Evolutionary conservation across 225 moss, liverwort and hornwort species (phyloP).

Genomic region (Neckera pumila): DNA sequence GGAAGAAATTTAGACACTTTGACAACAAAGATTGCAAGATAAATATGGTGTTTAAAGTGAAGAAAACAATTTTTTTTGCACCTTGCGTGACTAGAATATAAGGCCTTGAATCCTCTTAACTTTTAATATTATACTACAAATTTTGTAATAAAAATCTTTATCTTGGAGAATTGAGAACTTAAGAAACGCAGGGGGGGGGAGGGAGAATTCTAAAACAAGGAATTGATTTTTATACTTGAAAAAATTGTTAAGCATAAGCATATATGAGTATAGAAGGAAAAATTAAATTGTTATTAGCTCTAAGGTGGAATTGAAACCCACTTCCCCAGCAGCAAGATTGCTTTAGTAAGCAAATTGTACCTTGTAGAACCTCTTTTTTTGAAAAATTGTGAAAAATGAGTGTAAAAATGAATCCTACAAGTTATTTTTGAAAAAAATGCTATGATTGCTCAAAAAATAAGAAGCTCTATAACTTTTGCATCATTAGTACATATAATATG

Average conservation of each 20-base stretch:
- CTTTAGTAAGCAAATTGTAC: neutral
- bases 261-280: neutral
- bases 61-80: too few relatives aligned
- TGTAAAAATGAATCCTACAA: neutral
- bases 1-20: neutral
- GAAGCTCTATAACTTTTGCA: neutral
- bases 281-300: fast-evolving
- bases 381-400: too few relatives aligned
- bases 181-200: too few relatives aligned
- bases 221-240: neutral
- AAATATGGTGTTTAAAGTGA: too few relatives aligned
- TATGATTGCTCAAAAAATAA: neutral
- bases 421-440: neutral
- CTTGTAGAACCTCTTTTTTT: neutral
- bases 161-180: neutral
- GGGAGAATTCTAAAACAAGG: too few relatives aligned
- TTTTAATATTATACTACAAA: too few relatives aligned
- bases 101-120: too few relatives aligned
- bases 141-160: too few relatives aligned
- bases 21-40: too few relatives aligned
- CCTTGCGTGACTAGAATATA: too few relatives aligned
- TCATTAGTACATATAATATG: neutral
- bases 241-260: too few relatives aligned
- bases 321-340: fast-evolving
- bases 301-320: neutral